These are phyloP conservation scores for Sugiyamaella japonica DNA, from an alignment of 1,139 yeast species.

Conservation along the genomic window DNA sequence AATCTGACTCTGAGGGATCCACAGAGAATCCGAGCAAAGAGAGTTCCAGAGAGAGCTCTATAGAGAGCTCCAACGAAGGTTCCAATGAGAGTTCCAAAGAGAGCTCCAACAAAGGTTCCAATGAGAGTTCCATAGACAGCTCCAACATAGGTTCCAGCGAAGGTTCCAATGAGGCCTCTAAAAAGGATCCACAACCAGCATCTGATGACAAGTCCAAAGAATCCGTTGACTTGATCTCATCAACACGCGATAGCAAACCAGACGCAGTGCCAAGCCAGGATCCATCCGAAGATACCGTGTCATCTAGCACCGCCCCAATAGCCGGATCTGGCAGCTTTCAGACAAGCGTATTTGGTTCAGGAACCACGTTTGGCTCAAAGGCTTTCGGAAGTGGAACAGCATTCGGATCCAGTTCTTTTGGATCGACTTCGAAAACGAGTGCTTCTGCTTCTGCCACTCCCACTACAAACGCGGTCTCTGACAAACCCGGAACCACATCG, in stretches of 20 bases:
- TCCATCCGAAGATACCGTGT: not conserved
- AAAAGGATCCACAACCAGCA: not conserved
- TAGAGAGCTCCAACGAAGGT: not conserved
- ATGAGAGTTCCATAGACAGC: conserved; percentile 1
- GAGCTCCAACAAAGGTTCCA: conserved; percentile 4
- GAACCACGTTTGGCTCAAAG: conserved; percentile 22
- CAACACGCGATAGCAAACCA: conserved; percentile 11
- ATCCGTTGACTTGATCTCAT: no score
- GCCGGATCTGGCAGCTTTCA: conserved; percentile 8
- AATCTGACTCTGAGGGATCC: not conserved
- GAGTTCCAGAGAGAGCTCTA: no score
- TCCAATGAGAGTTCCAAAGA: not conserved
- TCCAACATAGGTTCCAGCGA: conserved; percentile 3
- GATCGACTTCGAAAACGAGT: not conserved
- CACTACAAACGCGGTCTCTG: not conserved
- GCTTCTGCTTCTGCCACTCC: not conserved
- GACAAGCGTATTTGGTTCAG: conserved; percentile 24
- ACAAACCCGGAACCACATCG: not conserved
- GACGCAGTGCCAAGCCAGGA: no score
- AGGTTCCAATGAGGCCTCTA: not conserved
- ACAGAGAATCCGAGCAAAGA: not conserved
- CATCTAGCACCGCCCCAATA: not conserved
- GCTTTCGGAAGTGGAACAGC: conserved; percentile 1
- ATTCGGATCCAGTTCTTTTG: conserved; percentile 9
- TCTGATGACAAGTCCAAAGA: conserved; percentile 8